These are phyloP conservation scores for Rhodotorula sp. DNA, from an alignment of 1,284 basidiomycete genomes.

Conservation along the genomic window DNA sequence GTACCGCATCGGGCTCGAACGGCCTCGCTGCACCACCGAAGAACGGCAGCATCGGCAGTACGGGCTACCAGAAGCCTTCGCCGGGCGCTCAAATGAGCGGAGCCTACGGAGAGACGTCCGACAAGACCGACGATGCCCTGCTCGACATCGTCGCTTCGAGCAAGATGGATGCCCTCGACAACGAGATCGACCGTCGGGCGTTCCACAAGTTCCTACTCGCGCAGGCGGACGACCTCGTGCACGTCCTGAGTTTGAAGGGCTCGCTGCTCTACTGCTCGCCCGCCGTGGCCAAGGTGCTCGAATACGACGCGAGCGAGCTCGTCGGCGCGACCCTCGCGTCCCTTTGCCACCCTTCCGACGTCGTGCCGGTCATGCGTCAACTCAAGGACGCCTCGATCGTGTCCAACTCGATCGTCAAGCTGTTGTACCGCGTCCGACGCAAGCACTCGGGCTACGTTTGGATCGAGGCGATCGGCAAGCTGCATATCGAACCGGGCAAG, in stretches of 20 bases:
- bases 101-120: slow-evolving; percentile 13
- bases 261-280: slow-evolving; percentile 87
- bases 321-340: slow-evolving; percentile 71
- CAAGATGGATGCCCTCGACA: slow-evolving; percentile 21
- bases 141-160: slow-evolving; percentile 45
- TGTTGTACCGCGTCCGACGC: slow-evolving; percentile 71
- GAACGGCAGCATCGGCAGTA: slow-evolving; percentile 37
- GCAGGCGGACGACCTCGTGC: slow-evolving; percentile 63
- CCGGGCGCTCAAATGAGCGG: slow-evolving; percentile 18
- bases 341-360: slow-evolving; percentile 81
- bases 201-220: slow-evolving; percentile 66
- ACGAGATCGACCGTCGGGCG: slow-evolving; percentile 31
- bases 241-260: slow-evolving; percentile 91
- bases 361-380: slow-evolving; percentile 86
- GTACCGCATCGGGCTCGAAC: not conserved
- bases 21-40: not conserved
- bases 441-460: slow-evolving; percentile 71
- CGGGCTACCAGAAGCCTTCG: slow-evolving; percentile 17
- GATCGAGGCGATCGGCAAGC: slow-evolving; percentile 78
- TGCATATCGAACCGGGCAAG: slow-evolving; percentile 83
- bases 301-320: slow-evolving; percentile 77
- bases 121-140: slow-evolving; percentile 53
- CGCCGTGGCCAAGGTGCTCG: slow-evolving; percentile 68
- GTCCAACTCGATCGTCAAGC: slow-evolving; percentile 58
- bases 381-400: slow-evolving; percentile 67